Percentiles rank a stretch among this genome's conserved stretches.
phyloP scores from a whole-genome alignment of 768 basidiomycete genomes.

The Asterophora parasitica region DNA sequence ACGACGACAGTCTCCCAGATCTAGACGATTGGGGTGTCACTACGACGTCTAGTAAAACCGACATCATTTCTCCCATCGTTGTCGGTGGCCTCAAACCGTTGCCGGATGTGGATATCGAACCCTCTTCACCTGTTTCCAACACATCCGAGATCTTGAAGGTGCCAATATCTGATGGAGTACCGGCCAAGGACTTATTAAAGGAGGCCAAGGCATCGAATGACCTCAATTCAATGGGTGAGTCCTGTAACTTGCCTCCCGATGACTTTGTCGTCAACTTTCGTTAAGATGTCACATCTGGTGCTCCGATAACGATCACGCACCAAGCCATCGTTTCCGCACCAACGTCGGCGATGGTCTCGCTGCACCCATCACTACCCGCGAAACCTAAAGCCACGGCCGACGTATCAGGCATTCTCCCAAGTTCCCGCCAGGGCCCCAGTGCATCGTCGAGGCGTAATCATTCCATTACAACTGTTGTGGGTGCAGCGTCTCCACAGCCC shows the following conservation, averaged over 20 bases:
- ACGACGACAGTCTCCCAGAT: constrained; percentile 78
- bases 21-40: constrained; percentile 82
- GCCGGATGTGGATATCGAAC: constrained; percentile 37
- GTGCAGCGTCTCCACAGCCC: background rate
- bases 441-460: constrained; percentile 8
- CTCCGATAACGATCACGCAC: constrained; percentile 11
- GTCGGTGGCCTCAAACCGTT: constrained; percentile 59
- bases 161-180: background rate
- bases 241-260: background rate
- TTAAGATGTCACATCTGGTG: constrained; percentile 1
- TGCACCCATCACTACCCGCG: constrained; percentile 17
- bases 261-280: constrained; percentile 4
- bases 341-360: constrained; percentile 7
- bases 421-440: constrained; percentile 2
- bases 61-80: constrained; percentile 63
- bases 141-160: background rate
- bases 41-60: constrained; percentile 32
- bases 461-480: background rate
- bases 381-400: constrained; percentile 10
- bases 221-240: constrained; percentile 4
- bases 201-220: background rate
- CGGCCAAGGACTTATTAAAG: background rate
- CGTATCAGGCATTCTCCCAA: constrained; percentile 1
- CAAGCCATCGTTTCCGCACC: constrained; percentile 12
- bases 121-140: constrained; percentile 13